These are phyloP conservation scores for Trichoderma aggressivum DNA, from an alignment of 2,329 filamentous ascomycete species.

Conservation along the genomic window DNA sequence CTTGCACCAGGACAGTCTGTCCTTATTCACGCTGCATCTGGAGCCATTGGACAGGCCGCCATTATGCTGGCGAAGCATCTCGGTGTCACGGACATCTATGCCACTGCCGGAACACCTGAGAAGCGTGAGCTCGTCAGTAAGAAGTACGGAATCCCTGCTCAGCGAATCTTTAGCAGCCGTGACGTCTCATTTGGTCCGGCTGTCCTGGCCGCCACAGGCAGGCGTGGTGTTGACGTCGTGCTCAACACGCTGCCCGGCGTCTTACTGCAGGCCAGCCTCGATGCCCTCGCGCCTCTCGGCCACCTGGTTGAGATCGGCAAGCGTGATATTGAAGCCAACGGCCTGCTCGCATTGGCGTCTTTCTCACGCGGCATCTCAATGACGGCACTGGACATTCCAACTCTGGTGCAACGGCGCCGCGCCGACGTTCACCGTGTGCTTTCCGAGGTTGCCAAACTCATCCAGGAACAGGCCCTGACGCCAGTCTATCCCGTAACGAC, in stretches of 20 bases:
- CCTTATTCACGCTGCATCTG: background rate
- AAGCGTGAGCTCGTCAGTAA: background rate
- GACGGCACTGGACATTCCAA: background rate
- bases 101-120: background rate
- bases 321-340: background rate
- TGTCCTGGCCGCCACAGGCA: background rate
- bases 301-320: background rate
- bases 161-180: background rate
- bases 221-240: background rate
- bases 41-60: background rate
- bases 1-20: background rate
- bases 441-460: background rate
- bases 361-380: background rate
- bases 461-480: background rate
- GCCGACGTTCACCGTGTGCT: background rate
- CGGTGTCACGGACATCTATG: background rate
- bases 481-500: background rate
- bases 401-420: background rate
- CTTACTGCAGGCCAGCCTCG: background rate
- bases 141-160: background rate
- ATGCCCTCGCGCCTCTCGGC: background rate
- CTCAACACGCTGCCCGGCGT: background rate
- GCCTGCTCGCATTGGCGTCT: background rate
- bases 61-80: background rate
- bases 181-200: background rate